These are phyloP conservation scores for Fonsecaea pedrosoi DNA, from an alignment of 2,329 filamentous ascomycete species.

Conservation along the genomic window DNA sequence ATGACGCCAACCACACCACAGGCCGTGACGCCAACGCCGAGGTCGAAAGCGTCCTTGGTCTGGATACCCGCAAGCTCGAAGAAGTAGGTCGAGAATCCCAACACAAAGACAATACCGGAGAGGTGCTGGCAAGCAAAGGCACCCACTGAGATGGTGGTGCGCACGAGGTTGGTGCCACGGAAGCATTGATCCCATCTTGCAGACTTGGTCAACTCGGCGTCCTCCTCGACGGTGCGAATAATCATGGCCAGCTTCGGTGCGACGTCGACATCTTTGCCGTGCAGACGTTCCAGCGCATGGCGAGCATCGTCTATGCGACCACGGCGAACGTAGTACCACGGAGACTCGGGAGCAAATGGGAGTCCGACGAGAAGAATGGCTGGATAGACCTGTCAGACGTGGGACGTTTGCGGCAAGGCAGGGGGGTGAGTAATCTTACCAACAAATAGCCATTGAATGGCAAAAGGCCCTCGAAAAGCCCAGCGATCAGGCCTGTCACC, in stretches of 20 bases:
- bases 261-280: constrained; percentile 49
- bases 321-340: constrained; percentile 49
- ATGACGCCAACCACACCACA: constrained; percentile 50
- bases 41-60: constrained; percentile 48
- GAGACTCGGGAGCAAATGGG: constrained; percentile 49
- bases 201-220: constrained; percentile 48
- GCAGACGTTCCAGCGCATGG: constrained; percentile 45
- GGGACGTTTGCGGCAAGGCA: background rate
- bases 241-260: constrained; percentile 50
- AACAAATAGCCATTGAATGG: constrained; percentile 54
- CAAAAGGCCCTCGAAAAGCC: constrained; percentile 55
- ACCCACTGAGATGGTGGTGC: constrained; percentile 53
- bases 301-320: constrained; percentile 47
- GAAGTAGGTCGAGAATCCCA: constrained; percentile 57
- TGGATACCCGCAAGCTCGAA: constrained; percentile 49
- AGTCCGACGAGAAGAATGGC: constrained; percentile 47
- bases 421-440: constrained; percentile 6
- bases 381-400: constrained; percentile 8
- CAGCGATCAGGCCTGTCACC: constrained; percentile 47
- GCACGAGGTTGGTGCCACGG: constrained; percentile 49
- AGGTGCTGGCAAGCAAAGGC: constrained; percentile 54
- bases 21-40: constrained; percentile 49
- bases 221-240: constrained; percentile 49
- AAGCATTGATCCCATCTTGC: constrained; percentile 50
- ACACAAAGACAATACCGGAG: constrained; percentile 52